Percentiles rank a stretch among this genome's conserved stretches.
These are phyloP conservation scores for Lactarius sanguifluus DNA, from an alignment of 768 basidiomycete genomes.

Conservation along the genomic window DNA sequence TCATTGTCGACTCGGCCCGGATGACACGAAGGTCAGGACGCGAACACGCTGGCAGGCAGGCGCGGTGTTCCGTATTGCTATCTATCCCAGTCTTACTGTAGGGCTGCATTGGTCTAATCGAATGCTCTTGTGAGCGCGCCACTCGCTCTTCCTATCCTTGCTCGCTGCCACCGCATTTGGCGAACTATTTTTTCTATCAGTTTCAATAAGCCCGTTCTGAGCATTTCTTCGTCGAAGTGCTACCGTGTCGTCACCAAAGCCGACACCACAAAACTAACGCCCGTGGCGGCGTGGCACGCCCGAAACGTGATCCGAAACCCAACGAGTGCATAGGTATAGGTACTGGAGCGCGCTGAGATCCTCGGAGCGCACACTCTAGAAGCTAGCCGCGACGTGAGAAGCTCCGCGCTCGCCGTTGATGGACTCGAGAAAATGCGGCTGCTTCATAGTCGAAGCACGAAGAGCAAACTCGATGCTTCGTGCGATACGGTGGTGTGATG, in stretches of 20 bases:
- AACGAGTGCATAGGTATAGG: neutral
- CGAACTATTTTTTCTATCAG: neutral
- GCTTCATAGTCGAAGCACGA: neutral
- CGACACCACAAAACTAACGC: neutral
- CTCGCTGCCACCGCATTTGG: neutral
- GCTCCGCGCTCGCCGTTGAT: no score
- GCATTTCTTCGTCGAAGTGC: neutral
- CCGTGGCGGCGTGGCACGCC: neutral
- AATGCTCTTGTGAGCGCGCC: neutral
- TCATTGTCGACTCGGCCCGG: neutral
- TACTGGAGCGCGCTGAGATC: neutral
- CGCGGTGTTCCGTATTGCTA: neutral
- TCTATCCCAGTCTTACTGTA: neutral
- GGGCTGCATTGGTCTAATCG: neutral
- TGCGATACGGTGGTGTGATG: neutral
- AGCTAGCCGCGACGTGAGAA: no score
- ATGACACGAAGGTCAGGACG: neutral
- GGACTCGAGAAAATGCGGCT: neutral
- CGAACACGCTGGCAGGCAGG: neutral
- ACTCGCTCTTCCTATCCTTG: neutral
- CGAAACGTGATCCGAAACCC: neutral
- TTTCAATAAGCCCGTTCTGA: neutral
- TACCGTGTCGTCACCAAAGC: neutral
- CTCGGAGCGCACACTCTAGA: neutral
- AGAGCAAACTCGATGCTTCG: neutral